Evolutionary conservation across 345 rosid genomes (phyloP), one percentile per base, ranked within the genome.

Genomic region (Melastoma malabathricum): DNA sequence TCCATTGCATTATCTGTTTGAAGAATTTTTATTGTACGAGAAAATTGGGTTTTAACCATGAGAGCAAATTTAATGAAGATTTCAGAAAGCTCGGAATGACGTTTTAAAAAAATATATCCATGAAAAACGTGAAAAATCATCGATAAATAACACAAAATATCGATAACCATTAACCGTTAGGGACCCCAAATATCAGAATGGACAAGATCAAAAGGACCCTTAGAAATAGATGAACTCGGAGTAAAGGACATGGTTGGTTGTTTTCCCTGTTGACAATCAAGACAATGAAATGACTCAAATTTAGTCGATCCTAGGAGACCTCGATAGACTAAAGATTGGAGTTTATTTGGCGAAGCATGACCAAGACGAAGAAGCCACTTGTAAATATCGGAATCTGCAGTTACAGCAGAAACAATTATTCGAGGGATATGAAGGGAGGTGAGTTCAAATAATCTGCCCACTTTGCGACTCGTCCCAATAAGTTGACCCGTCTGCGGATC

Each of bases 361-460:
- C 61, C 52, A 10, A 57, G 22, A 10, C 14, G 5, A 25, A 23
- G 27, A 51, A 23, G 49, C 25, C 54, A 63, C n/a, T 3, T 9
- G 38, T 13, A 9, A 38, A 27, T 1, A 15, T 9, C 3, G 20
- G n/a, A 22, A 22, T 22, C 25, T 22, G 25, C 25, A 14, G 43
- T 0, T 17, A 13, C 14, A 5, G 46, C 23, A 0, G 13, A 1
- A 5, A 16, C 18, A 16, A 39, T 12, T 3, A 5, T 25, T 6
- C 31, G 15, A 25, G 38, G 18, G 13, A 59, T 1, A 2, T 49
- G 47, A 41, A 64, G 59, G 4, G 47, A 48, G 5, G 44, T 10
- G 8, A 48, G 52, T 22, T 65, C 34, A 47, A 61, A 65, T 9
- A 56, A 14, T 5, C 6, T 2, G 1, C 59, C 51, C 14, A 27